phyloP scores from a whole-genome alignment of 108 stramenopile genomes.

The Stephanodiscus triporus region DNA sequence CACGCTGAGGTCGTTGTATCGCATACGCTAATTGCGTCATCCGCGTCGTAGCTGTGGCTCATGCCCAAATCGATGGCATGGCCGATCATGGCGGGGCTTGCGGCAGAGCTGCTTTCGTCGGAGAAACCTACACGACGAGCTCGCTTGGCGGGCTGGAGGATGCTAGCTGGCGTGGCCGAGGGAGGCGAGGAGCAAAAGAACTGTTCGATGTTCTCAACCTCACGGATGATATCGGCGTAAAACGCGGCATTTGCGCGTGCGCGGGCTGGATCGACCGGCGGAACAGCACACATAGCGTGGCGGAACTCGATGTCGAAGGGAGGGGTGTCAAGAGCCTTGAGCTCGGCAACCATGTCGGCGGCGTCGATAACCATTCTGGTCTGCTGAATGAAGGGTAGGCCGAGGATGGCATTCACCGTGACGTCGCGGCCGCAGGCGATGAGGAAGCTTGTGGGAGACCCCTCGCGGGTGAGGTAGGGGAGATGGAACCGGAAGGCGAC shows the following conservation, averaged over 20 bases:
- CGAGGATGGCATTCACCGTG: slow-evolving; percentile 7
- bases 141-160: not conserved
- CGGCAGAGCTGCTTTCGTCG: too few species aligned
- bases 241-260: not conserved
- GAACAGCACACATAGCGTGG: not conserved
- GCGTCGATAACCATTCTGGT: slow-evolving; percentile 6
- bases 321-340: not conserved
- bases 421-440: slow-evolving; percentile 7
- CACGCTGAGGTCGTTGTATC: too few species aligned
- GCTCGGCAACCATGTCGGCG: slow-evolving; percentile 1
- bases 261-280: not conserved
- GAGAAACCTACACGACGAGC: not conserved
- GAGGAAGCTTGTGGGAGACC: not conserved
- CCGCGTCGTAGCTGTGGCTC: too few species aligned
- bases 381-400: slow-evolving; percentile 6
- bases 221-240: not conserved
- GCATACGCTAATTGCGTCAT: too few species aligned
- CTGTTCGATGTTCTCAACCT: not conserved
- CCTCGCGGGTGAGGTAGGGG: not conserved
- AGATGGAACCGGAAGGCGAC: slow-evolving; percentile 17
- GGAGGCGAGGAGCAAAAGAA: too few species aligned
- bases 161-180: not conserved
- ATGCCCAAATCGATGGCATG: too few species aligned
- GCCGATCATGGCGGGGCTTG: too few species aligned
- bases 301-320: slow-evolving; percentile 7